A percentile compares a stretch with the other conserved stretches of the same genome.
Conservation (phyloP, 805 yeast species). For the Metschnikowia shivogae region DNA sequence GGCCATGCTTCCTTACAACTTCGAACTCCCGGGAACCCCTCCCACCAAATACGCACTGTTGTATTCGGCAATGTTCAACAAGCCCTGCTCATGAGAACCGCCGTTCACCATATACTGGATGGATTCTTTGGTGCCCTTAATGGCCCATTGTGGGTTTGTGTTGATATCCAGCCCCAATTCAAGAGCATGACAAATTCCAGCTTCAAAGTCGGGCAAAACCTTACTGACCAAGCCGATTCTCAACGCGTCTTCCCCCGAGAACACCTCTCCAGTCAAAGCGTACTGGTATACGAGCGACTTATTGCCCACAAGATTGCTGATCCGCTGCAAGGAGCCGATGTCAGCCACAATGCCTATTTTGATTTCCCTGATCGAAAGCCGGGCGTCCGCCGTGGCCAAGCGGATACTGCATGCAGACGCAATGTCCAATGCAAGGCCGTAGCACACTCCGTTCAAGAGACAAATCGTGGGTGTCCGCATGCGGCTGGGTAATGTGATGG, state of each 20-base stretch:
- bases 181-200: slow-evolving; percentile 48
- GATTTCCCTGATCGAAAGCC: slow-evolving; percentile 62
- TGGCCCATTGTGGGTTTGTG: slow-evolving; percentile 51
- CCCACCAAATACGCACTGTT: slow-evolving; percentile 39
- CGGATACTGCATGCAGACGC: slow-evolving; percentile 57
- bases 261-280: slow-evolving; percentile 58
- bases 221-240: slow-evolving; percentile 51
- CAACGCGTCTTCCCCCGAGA: slow-evolving; percentile 52
- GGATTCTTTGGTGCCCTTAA: slow-evolving; percentile 58
- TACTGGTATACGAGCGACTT: slow-evolving; percentile 55
- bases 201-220: slow-evolving; percentile 42
- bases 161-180: slow-evolving; percentile 48
- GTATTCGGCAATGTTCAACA: slow-evolving; percentile 50
- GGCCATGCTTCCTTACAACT: slow-evolving; percentile 3
- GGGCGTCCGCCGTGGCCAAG: slow-evolving; percentile 48
- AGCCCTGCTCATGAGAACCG: slow-evolving; percentile 38
- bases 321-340: slow-evolving; percentile 70
- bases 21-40: slow-evolving; percentile 10
- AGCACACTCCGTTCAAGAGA: slow-evolving; percentile 58
- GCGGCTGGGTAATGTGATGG: slow-evolving; percentile 46
- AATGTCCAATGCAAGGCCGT: slow-evolving; percentile 69
- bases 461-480: slow-evolving; percentile 61
- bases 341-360: slow-evolving; percentile 75
- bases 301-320: slow-evolving; percentile 52
- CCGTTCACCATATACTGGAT: slow-evolving; percentile 43